Base-by-base conservation (phyloP, 2,329 filamentous ascomycete species). In the Taxawa tesnikishii region DNA sequence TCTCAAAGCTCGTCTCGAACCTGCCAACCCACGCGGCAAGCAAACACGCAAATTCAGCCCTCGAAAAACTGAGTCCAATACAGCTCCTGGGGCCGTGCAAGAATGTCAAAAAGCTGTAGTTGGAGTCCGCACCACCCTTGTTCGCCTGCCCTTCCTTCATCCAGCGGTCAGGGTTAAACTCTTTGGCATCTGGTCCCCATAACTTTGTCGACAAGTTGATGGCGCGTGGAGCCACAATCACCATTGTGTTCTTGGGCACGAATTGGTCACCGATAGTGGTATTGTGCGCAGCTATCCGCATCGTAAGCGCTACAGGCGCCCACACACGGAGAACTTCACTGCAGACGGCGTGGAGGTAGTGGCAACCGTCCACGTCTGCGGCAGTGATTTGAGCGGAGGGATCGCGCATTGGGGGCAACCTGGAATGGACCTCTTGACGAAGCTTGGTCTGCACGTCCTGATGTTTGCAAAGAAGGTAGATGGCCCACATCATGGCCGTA, bases 61-160 rank as follows among this genome's bases (percentile, higher is more conserved):
- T 79, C 0, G 87, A 81, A 57, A 94, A 94, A 2, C 66, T 65
- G 54, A 77, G 70, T 0, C 85, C 87, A 44, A 94, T 94, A 50
- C 87, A 94, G 48, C 78, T 81, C 32, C 85, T 64, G 2, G 85
- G 84, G 0, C 87, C 87, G 51, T 93, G 83, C 37, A 94, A 54
- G 57, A 94, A 94, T 0, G 83, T 88, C 56, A 88, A 51, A 46
- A 80, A 77, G 1, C 77, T 71, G 51, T 79, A 93, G 54, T 88
- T 90, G 43, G 69, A 83, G 11, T 67, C 63, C 2, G 83, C 79
- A 6, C 81, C 81, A 5, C 83, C 83, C 26, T 70, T 73, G 34
- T 75, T 75, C 4, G 60, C 57, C 23, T 56, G 54, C 5, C 63
- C 62, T 18, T 54, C 53, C n/a, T 53, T 59, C 48, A 79, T 65